Evolutionary conservation across 179 eudicot genomes (phyloP).

Genomic region (Carnegiea gigantea): DNA sequence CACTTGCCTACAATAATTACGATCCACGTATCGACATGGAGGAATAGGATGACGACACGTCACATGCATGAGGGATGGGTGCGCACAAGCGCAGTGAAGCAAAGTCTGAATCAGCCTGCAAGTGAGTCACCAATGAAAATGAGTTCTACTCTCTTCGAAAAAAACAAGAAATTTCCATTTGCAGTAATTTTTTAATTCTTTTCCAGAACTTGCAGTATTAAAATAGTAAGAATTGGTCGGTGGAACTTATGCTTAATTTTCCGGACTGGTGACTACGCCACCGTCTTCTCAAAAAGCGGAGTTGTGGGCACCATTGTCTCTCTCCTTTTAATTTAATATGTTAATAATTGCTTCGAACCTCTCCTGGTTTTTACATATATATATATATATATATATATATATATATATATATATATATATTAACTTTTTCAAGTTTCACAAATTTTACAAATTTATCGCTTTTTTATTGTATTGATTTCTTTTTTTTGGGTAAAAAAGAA

Average conservation of each 20-base stretch:
- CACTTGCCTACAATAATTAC: too few species aligned
- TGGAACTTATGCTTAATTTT: too few species aligned
- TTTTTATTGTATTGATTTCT: too few species aligned
- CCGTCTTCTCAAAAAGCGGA: neutral
- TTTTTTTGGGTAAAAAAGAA: too few species aligned
- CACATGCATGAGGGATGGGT: neutral
- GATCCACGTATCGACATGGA: slow-evolving; percentile 1
- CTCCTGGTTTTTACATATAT: too few species aligned
- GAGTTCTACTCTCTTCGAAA: neutral
- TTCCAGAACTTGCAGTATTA: neutral
- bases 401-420: too few species aligned
- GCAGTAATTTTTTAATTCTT: neutral
- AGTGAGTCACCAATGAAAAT: neutral
- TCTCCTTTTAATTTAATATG: neutral
- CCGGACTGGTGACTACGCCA: too few species aligned
- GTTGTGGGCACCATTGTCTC: neutral
- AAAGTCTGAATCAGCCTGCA: neutral
- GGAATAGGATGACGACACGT: slow-evolving; percentile 15
- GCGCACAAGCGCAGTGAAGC: neutral
- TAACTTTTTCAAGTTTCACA: too few species aligned
- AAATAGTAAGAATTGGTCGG: neutral
- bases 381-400: too few species aligned
- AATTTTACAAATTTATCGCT: too few species aligned
- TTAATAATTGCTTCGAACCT: too few species aligned
- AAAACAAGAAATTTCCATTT: neutral